Conservation (phyloP, 345 rosid species). For the Linum lewisii region DNA sequence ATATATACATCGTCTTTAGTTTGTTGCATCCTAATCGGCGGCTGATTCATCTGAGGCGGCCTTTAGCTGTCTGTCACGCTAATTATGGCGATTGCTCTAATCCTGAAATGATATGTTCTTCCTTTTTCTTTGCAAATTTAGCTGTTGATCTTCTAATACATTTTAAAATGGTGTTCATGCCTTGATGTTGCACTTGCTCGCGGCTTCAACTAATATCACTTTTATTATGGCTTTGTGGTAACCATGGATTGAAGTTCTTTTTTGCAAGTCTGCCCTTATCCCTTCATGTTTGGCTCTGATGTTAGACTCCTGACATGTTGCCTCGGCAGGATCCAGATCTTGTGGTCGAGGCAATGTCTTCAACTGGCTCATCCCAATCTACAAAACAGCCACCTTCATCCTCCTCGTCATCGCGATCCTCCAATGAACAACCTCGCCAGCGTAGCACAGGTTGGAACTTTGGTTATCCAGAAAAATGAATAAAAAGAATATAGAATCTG, state of each 20-base stretch:
- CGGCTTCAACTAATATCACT: not conserved
- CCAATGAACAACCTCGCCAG: slow-evolving; percentile 41
- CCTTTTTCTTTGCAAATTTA: not conserved
- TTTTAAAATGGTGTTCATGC: not conserved
- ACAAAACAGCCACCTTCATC: slow-evolving; percentile 46
- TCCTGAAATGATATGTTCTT: not conserved
- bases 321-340: slow-evolving; percentile 70
- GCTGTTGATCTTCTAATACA: not conserved
- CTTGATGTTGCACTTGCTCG: not conserved
- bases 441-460: slow-evolving; percentile 41
- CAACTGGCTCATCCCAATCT: slow-evolving; percentile 52
- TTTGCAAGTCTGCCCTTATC: not conserved
- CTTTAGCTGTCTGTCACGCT: not conserved
- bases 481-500: not conserved
- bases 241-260: not conserved
- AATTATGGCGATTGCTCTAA: not conserved
- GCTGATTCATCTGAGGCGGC: not conserved
- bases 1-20: not conserved
- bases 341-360: slow-evolving; percentile 72
- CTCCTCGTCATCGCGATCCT: slow-evolving; percentile 35
- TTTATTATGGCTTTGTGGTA: not conserved
- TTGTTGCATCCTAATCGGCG: not conserved
- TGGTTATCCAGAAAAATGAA: not conserved
- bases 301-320: slow-evolving; percentile 3
- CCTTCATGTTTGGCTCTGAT: not conserved